Evolutionary conservation across 495 filamentous ascomycete genomes (phyloP).

Genomic region (Venustampulla echinocandica): DNA sequence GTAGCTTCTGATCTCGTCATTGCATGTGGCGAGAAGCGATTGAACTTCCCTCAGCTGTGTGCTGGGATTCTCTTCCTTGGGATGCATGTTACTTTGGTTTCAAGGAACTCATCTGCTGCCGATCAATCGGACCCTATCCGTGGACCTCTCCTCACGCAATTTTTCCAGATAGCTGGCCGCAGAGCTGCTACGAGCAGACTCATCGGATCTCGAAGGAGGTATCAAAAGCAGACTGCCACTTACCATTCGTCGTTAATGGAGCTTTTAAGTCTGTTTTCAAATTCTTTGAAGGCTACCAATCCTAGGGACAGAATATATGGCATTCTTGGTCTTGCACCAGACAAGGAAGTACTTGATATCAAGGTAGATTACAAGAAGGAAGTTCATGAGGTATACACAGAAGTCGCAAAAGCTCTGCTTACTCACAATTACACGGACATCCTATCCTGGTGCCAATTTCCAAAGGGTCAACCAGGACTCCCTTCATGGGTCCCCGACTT

Average conservation of each 20-base stretch:
- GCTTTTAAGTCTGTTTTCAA: not conserved
- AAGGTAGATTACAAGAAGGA: not conserved
- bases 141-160: not conserved
- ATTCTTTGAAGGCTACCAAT: not conserved
- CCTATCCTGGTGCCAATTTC: not conserved
- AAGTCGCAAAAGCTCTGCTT: not conserved
- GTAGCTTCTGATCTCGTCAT: not conserved
- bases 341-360: not conserved
- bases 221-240: too few species aligned
- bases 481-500: constrained; percentile 15
- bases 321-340: not conserved
- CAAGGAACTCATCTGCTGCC: not conserved
- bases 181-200: too few species aligned
- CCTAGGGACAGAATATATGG: not conserved
- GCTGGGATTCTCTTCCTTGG: not conserved
- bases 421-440: not conserved
- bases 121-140: not conserved
- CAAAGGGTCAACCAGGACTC: not conserved
- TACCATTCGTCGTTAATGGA: not conserved
- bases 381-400: not conserved
- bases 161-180: too few species aligned
- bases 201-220: too few species aligned
- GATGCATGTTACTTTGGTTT: not conserved
- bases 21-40: not conserved
- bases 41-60: too few species aligned